Evolutionary conservation across 2,329 filamentous ascomycete genomes (phyloP).

Genomic region (Aspergillus persii): DNA sequence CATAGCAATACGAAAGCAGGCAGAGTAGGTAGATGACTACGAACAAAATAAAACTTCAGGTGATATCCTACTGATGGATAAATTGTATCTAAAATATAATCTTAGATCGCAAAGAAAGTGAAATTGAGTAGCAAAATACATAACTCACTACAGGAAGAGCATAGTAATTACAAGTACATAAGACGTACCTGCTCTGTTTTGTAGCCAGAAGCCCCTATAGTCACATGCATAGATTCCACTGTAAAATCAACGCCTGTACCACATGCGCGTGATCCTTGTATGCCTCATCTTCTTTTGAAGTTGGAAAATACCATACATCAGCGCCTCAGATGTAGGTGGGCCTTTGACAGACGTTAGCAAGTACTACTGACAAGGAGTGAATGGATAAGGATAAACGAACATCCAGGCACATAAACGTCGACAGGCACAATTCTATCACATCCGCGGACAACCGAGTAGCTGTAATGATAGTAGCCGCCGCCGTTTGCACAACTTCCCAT

Average conservation of each 20-base stretch:
- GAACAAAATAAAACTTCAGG: not conserved
- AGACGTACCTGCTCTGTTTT: not conserved
- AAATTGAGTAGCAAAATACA: not conserved
- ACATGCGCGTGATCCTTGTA: slow-evolving; percentile 56
- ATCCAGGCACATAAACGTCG: slow-evolving; percentile 81
- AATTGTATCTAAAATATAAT: not conserved
- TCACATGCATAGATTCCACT: not conserved
- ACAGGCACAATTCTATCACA: slow-evolving; percentile 81
- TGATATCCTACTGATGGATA: not conserved
- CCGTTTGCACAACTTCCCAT: slow-evolving; percentile 87
- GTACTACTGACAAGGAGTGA: slow-evolving; percentile 12
- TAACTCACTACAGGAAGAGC: not conserved
- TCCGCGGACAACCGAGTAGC: slow-evolving; percentile 73
- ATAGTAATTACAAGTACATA: not conserved
- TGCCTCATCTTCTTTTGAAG: slow-evolving; percentile 75
- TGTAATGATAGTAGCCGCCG: slow-evolving; percentile 86
- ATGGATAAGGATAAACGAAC: slow-evolving; percentile 49
- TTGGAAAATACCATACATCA: slow-evolving; percentile 70
- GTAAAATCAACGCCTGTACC: slow-evolving; percentile 50
- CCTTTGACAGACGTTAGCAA: slow-evolving; percentile 25
- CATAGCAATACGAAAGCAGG: not conserved
- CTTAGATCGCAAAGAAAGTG: not conserved
- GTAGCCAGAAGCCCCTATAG: not conserved
- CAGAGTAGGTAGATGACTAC: not conserved
- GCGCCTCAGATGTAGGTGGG: slow-evolving; percentile 54